Evolutionary conservation across 495 filamentous ascomycete species (phyloP).

Genomic region (Aspergillus conjunctus): DNA sequence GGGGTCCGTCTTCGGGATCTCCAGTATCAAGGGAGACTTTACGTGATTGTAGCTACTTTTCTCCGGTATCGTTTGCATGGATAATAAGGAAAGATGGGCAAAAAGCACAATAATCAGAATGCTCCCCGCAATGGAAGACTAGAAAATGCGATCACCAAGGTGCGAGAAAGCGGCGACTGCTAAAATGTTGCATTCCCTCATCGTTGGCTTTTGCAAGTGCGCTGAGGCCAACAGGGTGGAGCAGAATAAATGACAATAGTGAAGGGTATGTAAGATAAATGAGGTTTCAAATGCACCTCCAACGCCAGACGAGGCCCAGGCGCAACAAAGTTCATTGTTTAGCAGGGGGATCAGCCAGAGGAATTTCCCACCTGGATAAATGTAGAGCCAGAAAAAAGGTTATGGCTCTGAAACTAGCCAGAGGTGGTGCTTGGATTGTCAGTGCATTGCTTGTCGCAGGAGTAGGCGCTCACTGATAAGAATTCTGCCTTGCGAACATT

Average conservation of each 20-base stretch:
- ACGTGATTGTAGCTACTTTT: too few relatives aligned
- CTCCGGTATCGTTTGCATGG: neutral
- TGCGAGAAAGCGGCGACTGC: neutral
- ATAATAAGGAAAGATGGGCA: neutral
- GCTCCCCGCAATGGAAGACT: neutral
- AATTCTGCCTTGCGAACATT: neutral
- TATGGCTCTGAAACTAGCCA: neutral
- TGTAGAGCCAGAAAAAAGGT: neutral
- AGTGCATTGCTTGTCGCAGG: constrained; percentile 10
- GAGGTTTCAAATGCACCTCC: constrained; percentile 17
- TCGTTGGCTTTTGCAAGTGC: constrained; percentile 12
- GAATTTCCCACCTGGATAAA: constrained; percentile 1
- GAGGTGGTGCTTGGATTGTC: constrained; percentile 10
- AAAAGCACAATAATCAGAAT: constrained; percentile 10
- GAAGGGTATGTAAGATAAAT: constrained; percentile 6
- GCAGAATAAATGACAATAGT: neutral
- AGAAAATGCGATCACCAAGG: neutral
- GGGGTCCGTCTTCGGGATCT: neutral
- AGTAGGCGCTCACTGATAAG: constrained; percentile 16
- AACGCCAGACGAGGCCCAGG: constrained; percentile 18
- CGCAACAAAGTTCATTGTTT: constrained; percentile 11
- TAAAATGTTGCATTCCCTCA: neutral
- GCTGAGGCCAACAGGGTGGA: constrained; percentile 16
- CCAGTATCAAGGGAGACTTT: too few relatives aligned
- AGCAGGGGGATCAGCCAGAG: constrained; percentile 16